These are phyloP conservation scores for Gryganskiella cystojenkinii DNA, from an alignment of 192 early-diverging fungal genomes.

Conservation along the genomic window DNA sequence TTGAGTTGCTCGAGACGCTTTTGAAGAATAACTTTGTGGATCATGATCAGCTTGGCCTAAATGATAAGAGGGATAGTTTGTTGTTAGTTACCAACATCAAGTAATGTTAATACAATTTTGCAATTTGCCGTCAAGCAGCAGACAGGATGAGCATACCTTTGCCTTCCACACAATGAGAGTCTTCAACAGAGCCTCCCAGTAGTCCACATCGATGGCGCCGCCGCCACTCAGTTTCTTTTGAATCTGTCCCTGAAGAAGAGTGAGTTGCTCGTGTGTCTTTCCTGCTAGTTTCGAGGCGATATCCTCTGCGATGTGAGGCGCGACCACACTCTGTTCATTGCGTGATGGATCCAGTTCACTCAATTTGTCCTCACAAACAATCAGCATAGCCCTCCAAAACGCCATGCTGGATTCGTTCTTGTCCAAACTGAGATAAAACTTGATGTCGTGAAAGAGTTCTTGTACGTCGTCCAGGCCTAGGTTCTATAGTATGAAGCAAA, in stretches of 20 bases:
- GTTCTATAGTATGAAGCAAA: constrained; percentile 55
- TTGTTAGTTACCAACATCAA: not conserved
- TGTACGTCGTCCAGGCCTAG: constrained; percentile 73
- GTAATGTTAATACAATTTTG: no score
- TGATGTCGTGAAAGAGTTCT: constrained; percentile 89
- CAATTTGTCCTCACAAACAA: constrained; percentile 81
- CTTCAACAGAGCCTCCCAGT: constrained; percentile 89
- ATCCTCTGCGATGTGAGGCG: constrained; percentile 63
- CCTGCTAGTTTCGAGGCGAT: constrained; percentile 74
- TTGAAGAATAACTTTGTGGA: constrained; percentile 82
- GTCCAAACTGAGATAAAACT: constrained; percentile 89
- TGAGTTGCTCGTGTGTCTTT: constrained; percentile 82
- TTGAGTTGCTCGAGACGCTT: constrained; percentile 80
- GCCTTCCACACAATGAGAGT: constrained; percentile 86
- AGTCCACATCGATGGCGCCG: constrained; percentile 90
- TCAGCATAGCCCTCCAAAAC: constrained; percentile 91
- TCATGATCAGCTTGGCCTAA: constrained; percentile 72
- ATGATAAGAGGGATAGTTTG: not conserved
- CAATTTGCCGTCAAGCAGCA: no score
- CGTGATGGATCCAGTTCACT: constrained; percentile 49
- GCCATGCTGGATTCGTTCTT: constrained; percentile 75
- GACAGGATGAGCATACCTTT: constrained; percentile 61
- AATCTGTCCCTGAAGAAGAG: constrained; percentile 79
- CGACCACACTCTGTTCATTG: constrained; percentile 53
- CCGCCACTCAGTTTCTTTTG: constrained; percentile 72